Percentiles rank a stretch among this genome's conserved stretches.
phyloP scores from a whole-genome alignment of 2,329 filamentous ascomycete species.

The Xylaria sp. region DNA sequence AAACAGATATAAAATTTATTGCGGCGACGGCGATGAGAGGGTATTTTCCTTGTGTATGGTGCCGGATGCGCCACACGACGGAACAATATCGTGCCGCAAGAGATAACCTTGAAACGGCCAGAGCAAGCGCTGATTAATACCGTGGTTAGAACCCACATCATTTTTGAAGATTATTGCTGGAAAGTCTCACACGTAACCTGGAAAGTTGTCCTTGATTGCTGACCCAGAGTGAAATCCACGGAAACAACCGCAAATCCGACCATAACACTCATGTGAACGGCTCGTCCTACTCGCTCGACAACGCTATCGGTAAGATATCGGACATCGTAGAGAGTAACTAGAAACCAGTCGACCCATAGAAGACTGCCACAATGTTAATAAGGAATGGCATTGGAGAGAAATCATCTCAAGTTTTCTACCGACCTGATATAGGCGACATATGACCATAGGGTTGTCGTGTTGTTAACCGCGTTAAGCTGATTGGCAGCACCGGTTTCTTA shows the following conservation, averaged over 20 bases:
- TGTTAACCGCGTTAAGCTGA: conserved; percentile 30
- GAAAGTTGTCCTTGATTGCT: conserved; percentile 45
- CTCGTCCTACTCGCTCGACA: conserved; percentile 63
- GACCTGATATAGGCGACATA: conserved; percentile 60
- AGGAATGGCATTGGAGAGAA: conserved; percentile 27
- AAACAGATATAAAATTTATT: conserved; percentile 43
- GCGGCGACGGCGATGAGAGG: conserved; percentile 44
- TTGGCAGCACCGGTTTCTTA: conserved; percentile 19
- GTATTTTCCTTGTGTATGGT: conserved; percentile 44
- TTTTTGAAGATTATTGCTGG: background rate
- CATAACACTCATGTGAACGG: conserved; percentile 65
- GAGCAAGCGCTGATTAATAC: conserved; percentile 42
- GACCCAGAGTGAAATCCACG: conserved; percentile 46
- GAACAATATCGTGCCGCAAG: conserved; percentile 59
- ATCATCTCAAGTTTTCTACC: conserved; percentile 4
- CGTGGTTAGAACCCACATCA: conserved; percentile 27
- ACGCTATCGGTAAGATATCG: conserved; percentile 68
- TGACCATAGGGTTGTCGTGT: conserved; percentile 33
- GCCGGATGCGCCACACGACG: conserved; percentile 49
- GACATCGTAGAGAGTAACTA: conserved; percentile 67
- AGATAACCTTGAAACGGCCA: conserved; percentile 57
- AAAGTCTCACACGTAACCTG: conserved; percentile 45
- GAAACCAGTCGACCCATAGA: conserved; percentile 70
- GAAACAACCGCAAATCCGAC: conserved; percentile 67
- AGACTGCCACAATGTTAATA: conserved; percentile 34